Percentiles rank a stretch among this genome's conserved stretches.
Conservation (phyloP, 2,329 filamentous ascomycete genomes). For the Colletotrichum simmondsii region DNA sequence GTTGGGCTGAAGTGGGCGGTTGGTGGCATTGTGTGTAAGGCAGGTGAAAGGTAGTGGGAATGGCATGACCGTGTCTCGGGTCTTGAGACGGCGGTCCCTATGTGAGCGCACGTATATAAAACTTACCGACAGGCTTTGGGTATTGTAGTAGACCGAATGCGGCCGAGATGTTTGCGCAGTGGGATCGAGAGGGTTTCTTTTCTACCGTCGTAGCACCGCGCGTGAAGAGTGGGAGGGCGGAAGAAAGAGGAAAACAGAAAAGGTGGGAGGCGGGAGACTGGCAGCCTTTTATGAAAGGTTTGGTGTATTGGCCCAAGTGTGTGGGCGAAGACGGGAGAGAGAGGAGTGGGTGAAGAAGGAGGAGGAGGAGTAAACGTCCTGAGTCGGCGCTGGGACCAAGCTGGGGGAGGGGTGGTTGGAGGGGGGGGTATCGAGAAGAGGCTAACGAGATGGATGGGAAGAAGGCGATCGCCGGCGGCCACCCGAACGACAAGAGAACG, state of each 20-base stretch:
- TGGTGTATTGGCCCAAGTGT: conserved; percentile 19
- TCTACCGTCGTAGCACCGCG: conserved; percentile 34
- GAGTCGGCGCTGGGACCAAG: conserved; percentile 31
- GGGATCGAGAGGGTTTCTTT: conserved; percentile 34
- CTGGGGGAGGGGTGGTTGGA: conserved; percentile 21
- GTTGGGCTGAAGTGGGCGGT: background rate
- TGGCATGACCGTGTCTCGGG: conserved; percentile 7
- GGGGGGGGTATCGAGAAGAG: background rate
- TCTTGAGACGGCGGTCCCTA: conserved; percentile 8
- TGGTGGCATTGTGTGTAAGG: background rate
- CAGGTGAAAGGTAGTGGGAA: background rate
- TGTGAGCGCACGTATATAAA: conserved; percentile 1
- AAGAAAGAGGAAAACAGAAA: conserved; percentile 14
- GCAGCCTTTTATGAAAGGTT: conserved; percentile 33
- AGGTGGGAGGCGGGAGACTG: conserved; percentile 27
- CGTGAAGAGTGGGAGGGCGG: conserved; percentile 30
- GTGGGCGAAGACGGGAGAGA: conserved; percentile 9
- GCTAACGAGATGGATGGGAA: background rate
- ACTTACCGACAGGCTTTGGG: conserved; percentile 29
- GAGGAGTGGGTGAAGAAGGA: conserved; percentile 15
- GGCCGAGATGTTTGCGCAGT: conserved; percentile 29
- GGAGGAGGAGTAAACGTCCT: conserved; percentile 29
- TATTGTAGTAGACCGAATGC: conserved; percentile 15
- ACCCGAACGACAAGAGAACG: conserved; percentile 5
- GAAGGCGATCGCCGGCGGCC: conserved; percentile 14